phyloP scores from a whole-genome alignment of 2,329 filamentous ascomycete species.

The Colletotrichum liriopes region DNA sequence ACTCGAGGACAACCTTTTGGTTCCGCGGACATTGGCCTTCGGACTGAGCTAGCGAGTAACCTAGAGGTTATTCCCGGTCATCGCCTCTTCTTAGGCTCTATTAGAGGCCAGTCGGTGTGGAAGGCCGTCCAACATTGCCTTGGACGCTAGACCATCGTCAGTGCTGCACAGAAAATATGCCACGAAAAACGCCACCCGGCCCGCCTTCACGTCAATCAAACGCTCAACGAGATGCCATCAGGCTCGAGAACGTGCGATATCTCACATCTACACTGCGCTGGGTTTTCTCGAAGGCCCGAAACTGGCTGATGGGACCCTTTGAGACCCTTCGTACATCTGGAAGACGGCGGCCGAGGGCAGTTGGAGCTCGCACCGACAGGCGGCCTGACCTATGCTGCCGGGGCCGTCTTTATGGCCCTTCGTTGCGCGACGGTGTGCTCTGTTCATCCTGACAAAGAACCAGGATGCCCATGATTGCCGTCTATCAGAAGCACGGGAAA shows the following conservation, averaged over 20 bases:
- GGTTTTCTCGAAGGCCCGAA: background rate
- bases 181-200: constrained; percentile 3
- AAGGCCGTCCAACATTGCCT: background rate
- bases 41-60: background rate
- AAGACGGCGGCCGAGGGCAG: constrained; percentile 1
- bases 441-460: background rate
- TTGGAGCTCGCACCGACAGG: constrained; percentile 21
- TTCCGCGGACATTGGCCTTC: background rate
- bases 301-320: constrained; percentile 21
- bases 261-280: background rate
- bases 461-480: background rate
- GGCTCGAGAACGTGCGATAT: constrained; percentile 24
- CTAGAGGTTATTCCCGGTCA: background rate
- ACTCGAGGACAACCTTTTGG: background rate
- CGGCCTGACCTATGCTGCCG: background rate
- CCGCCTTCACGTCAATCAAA: constrained; percentile 15
- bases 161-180: constrained; percentile 8
- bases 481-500: background rate
- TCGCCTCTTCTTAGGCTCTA: background rate
- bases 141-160: constrained; percentile 1
- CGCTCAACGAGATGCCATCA: background rate
- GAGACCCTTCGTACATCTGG: constrained; percentile 33
- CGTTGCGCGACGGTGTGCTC: background rate
- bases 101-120: background rate
- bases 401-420: background rate